Conservation (phyloP, 1,284 basidiomycete genomes). For the Rhodotorula sp. region DNA sequence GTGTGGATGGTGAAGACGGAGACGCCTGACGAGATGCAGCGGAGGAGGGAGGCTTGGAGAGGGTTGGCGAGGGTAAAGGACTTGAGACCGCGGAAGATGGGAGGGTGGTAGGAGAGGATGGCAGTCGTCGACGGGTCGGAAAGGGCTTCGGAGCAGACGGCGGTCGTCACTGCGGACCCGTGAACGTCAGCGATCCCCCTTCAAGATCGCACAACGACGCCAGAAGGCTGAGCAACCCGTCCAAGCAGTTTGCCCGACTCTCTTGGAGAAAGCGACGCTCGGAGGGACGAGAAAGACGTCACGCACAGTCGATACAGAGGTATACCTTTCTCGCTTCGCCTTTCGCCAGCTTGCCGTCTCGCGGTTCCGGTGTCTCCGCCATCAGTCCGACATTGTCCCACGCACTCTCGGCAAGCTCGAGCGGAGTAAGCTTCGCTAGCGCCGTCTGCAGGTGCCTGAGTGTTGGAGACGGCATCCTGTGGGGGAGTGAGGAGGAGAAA, state of each 20-base stretch:
- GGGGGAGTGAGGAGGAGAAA: too few species aligned
- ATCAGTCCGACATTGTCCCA: conserved; percentile 43
- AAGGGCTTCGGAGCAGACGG: conserved; percentile 26
- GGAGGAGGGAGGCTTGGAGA: conserved; percentile 28
- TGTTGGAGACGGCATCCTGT: neutral
- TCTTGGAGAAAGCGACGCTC: neutral
- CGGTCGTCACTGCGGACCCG: conserved; percentile 24
- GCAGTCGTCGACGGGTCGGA: conserved; percentile 16
- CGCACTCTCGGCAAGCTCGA: conserved; percentile 30
- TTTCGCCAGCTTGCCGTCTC: neutral
- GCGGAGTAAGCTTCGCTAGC: conserved; percentile 22
- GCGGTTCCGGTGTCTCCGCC: conserved; percentile 30
- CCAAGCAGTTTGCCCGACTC: neutral
- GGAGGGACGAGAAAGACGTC: neutral
- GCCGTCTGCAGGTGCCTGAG: conserved; percentile 22
- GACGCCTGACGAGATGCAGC: conserved; percentile 26
- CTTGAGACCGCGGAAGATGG: conserved; percentile 40
- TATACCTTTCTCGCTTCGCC: conserved; percentile 8
- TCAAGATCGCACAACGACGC: too few species aligned
- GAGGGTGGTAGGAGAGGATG: conserved; percentile 40
- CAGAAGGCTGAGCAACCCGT: too few species aligned
- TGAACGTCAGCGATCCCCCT: too few species aligned
- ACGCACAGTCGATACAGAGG: conserved; percentile 37
- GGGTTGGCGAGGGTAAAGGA: conserved; percentile 25
- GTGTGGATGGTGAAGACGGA: conserved; percentile 36